Evolutionary conservation across 1,284 basidiomycete genomes (phyloP).

Genomic region (Ganoderma multipileum): DNA sequence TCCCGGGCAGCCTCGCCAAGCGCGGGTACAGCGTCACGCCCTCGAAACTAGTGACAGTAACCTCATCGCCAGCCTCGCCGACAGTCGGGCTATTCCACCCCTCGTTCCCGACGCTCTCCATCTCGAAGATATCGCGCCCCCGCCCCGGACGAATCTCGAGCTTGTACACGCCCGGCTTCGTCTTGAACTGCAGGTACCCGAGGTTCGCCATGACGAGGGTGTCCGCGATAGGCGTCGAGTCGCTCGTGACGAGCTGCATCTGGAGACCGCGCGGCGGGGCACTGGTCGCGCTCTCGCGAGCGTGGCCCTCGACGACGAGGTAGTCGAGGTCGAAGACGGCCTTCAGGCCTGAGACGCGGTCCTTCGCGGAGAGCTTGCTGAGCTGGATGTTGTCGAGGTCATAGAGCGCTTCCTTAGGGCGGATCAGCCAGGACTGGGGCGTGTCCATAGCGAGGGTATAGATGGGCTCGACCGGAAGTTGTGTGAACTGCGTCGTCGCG

Average conservation of each 20-base stretch:
- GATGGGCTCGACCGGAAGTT: constrained; percentile 74
- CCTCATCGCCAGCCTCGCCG: constrained; percentile 67
- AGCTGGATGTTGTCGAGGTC: constrained; percentile 98
- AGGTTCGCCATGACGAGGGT: constrained; percentile 94
- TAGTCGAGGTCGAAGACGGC: constrained; percentile 90
- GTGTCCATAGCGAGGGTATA: constrained; percentile 94
- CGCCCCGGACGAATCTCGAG: constrained; percentile 85
- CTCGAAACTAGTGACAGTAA: constrained; percentile 87
- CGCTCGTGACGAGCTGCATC: constrained; percentile 71
- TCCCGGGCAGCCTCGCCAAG: constrained; percentile 74
- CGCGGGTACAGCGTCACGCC: constrained; percentile 90
- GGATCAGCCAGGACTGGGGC: constrained; percentile 90
- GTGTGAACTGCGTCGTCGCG: constrained; percentile 56
- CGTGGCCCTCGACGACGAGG: constrained; percentile 94
- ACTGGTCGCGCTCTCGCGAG: constrained; percentile 71
- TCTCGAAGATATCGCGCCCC: constrained; percentile 80
- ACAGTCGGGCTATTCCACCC: constrained; percentile 84
- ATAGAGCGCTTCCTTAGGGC: constrained; percentile 87
- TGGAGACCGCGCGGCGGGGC: constrained; percentile 85
- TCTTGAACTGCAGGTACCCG: constrained; percentile 96
- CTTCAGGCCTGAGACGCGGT: constrained; percentile 67
- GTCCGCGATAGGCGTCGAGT: constrained; percentile 70
- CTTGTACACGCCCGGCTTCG: constrained; percentile 86
- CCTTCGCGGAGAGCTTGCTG: constrained; percentile 62
- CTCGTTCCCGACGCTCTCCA: constrained; percentile 85